A percentile compares a stretch with the other conserved stretches of the same genome.
phyloP scores from a whole-genome alignment of 108 stramenopile species.

The Conticribra weissflogii region DNA sequence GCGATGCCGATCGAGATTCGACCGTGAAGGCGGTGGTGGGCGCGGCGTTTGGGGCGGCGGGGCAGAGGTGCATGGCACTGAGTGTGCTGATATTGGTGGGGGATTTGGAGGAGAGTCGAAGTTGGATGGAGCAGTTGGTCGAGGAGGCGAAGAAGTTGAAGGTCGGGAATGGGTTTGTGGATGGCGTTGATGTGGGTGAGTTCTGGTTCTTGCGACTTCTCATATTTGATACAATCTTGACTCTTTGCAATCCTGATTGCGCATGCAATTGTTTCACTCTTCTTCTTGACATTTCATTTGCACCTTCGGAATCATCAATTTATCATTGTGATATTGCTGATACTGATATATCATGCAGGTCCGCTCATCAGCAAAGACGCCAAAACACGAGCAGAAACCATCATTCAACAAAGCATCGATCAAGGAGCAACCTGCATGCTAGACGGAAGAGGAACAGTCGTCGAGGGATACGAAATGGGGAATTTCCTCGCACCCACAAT shows the following conservation, averaged over 20 bases:
- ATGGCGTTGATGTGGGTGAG: slow-evolving; percentile 78
- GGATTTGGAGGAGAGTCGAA: slow-evolving; percentile 33
- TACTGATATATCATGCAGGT: too few species aligned
- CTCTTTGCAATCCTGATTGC: too few species aligned
- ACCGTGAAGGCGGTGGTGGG: slow-evolving; percentile 81
- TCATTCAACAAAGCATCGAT: slow-evolving; percentile 75
- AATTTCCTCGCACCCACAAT: slow-evolving; percentile 92
- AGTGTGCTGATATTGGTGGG: slow-evolving; percentile 86
- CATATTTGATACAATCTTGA: too few species aligned
- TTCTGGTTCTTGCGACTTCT: background rate
- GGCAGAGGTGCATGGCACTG: slow-evolving; percentile 97
- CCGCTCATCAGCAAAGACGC: slow-evolving; percentile 87
- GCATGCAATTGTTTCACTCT: too few species aligned
- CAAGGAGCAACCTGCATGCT: slow-evolving; percentile 81
- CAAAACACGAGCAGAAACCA: slow-evolving; percentile 67
- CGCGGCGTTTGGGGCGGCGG: slow-evolving; percentile 92
- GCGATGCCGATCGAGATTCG: slow-evolving; percentile 83
- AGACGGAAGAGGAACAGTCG: slow-evolving; percentile 82
- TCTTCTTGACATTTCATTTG: too few species aligned
- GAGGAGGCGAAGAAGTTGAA: slow-evolving; percentile 65
- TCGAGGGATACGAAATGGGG: slow-evolving; percentile 71
- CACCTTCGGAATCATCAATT: too few species aligned
- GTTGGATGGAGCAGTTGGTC: slow-evolving; percentile 65
- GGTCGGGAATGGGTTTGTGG: slow-evolving; percentile 85
- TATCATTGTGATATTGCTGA: too few species aligned